Conservation (phyloP, 2,329 filamentous ascomycete genomes). For the Fusarium phyllophilum region DNA sequence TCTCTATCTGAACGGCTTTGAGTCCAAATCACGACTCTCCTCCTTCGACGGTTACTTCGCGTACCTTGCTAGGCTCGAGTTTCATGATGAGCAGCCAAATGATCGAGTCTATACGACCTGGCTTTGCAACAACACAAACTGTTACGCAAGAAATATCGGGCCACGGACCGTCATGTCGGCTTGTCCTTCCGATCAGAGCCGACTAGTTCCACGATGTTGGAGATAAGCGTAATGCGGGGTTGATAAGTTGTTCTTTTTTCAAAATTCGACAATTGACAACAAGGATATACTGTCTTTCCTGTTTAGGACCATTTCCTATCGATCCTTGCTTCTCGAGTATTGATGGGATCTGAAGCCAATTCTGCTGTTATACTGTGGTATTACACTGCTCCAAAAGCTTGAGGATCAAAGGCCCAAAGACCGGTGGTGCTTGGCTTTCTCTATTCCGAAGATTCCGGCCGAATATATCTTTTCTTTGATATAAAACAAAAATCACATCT, state of each 20-base stretch:
- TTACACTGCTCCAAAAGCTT: too few species aligned
- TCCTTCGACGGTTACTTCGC: rapidly evolving
- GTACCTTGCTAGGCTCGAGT: not conserved
- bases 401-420: not conserved
- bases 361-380: not conserved
- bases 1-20: rapidly evolving
- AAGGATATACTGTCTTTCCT: not conserved
- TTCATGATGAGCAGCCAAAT: not conserved
- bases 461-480: not conserved
- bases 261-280: not conserved
- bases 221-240: constrained; percentile 49
- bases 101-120: too few species aligned
- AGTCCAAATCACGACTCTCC: not conserved
- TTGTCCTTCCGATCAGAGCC: constrained; percentile 13
- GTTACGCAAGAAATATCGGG: constrained; percentile 51
- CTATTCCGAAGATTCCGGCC: not conserved
- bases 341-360: not conserved
- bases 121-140: not conserved
- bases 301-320: not conserved
- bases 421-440: not conserved
- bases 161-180: not conserved
- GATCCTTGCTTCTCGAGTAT: not conserved
- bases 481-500: too few species aligned
- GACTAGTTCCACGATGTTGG: constrained; percentile 10
- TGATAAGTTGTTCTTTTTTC: constrained; percentile 17